A percentile compares a stretch with the other conserved stretches of the same genome.
Evolutionary conservation across 2,329 filamentous ascomycete genomes (phyloP).

Genomic region (Botrytis squamosa): DNA sequence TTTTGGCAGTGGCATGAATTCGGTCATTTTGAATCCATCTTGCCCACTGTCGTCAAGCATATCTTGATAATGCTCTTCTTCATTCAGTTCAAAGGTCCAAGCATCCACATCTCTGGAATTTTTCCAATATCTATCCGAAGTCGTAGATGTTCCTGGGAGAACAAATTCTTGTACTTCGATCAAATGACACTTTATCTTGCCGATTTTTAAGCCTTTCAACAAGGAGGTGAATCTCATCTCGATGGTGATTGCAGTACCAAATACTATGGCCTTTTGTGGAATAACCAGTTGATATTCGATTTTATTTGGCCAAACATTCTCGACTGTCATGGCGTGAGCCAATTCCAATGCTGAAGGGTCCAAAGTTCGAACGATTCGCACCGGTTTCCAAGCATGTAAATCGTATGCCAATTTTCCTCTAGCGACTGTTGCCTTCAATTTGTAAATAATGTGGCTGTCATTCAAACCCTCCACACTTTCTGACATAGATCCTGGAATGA

Average conservation of each 20-base stretch:
- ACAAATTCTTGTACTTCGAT: conserved; percentile 74
- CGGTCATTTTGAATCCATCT: conserved; percentile 63
- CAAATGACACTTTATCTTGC: conserved; percentile 77
- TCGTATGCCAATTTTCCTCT: conserved; percentile 88
- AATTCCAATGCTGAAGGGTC: conserved; percentile 75
- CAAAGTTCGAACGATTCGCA: conserved; percentile 75
- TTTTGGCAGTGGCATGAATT: conserved; percentile 70
- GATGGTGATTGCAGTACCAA: conserved; percentile 80
- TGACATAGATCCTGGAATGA: conserved; percentile 68
- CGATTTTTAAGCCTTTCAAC: conserved; percentile 82
- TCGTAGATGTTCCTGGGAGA: conserved; percentile 47
- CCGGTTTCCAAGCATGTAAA: conserved; percentile 73
- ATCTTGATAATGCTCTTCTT: conserved; percentile 66
- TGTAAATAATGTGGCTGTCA: conserved; percentile 85
- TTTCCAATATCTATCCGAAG: conserved; percentile 57
- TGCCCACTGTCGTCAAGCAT: conserved; percentile 66
- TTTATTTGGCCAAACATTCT: conserved; percentile 98
- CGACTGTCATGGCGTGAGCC: conserved; percentile 87
- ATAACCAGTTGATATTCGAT: conserved; percentile 93
- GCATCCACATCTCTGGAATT: conserved; percentile 61
- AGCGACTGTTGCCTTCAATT: conserved; percentile 84
- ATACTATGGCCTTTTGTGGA: conserved; percentile 90
- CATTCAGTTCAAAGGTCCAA: conserved; percentile 55
- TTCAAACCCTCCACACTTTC: conserved; percentile 90
- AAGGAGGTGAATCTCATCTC: conserved; percentile 86